Evolutionary conservation across 2,329 filamentous ascomycete species (phyloP).

Genomic region (Trichophaea hybrida): DNA sequence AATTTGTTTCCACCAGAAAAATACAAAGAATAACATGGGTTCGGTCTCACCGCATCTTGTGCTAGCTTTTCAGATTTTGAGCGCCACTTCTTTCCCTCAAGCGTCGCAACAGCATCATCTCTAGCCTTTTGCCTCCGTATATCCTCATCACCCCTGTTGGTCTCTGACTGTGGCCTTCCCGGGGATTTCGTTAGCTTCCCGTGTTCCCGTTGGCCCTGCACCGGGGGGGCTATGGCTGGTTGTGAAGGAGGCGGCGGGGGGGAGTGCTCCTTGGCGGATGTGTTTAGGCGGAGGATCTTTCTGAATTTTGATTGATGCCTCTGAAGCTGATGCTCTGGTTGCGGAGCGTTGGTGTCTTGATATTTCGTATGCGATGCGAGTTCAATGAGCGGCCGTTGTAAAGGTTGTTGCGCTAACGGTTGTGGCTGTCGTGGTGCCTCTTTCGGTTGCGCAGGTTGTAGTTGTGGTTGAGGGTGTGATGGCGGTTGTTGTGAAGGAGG

Average conservation of each 20-base stretch:
- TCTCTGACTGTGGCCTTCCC: neutral
- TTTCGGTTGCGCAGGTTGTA: neutral
- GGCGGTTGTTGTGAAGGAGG: neutral
- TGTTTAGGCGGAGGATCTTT: conserved; percentile 4
- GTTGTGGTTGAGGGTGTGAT: neutral
- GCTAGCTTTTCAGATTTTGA: neutral
- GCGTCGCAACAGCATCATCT: neutral
- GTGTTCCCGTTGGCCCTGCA: neutral
- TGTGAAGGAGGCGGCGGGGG: neutral
- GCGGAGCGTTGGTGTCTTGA: neutral
- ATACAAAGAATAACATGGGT: neutral
- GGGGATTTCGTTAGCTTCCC: neutral
- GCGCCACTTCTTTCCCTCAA: conserved; percentile 1
- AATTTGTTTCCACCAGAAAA: neutral
- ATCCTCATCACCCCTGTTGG: neutral
- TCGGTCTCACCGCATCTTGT: neutral
- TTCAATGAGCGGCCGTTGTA: neutral
- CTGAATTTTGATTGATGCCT: neutral
- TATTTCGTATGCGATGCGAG: neutral
- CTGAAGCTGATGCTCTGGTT: neutral
- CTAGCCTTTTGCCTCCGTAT: neutral
- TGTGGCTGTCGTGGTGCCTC: neutral
- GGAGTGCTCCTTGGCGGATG: neutral
- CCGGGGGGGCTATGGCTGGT: neutral
- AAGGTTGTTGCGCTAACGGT: neutral